phyloP scores from a whole-genome alignment of 164 flowering plant genomes.

The Brasenia schreberi region DNA sequence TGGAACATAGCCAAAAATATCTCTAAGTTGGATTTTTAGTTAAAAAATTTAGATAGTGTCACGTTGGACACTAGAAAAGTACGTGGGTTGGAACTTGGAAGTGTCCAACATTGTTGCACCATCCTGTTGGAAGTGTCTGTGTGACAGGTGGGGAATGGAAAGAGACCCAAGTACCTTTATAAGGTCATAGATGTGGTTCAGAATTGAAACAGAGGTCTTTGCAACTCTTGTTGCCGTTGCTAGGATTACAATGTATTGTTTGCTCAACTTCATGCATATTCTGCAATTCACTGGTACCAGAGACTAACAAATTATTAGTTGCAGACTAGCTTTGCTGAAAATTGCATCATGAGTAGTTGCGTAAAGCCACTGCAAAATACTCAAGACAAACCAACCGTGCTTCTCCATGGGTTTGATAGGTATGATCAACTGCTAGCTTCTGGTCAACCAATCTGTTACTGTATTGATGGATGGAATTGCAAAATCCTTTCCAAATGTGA shows the following conservation, averaged over 20 bases:
- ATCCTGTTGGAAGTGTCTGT: too few relatives aligned
- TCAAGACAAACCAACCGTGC: conserved; percentile 51
- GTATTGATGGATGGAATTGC: too few relatives aligned
- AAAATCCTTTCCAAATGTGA: too few relatives aligned
- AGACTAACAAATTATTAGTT: background rate
- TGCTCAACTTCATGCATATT: background rate
- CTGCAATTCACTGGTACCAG: background rate
- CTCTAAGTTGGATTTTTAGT: too few relatives aligned
- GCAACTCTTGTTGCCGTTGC: too few relatives aligned
- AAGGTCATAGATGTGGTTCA: background rate
- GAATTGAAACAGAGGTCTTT: background rate
- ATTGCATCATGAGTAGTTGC: conserved; percentile 66
- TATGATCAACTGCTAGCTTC: conserved; percentile 5
- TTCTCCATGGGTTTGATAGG: conserved; percentile 96
- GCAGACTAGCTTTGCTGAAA: conserved; percentile 38
- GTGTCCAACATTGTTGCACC: background rate
- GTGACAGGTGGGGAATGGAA: too few relatives aligned
- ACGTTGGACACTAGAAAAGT: too few relatives aligned
- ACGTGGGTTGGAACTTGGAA: too few relatives aligned
- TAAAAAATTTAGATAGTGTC: too few relatives aligned
- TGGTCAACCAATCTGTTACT: too few relatives aligned
- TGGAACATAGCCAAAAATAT: too few relatives aligned
- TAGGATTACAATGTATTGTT: too few relatives aligned
- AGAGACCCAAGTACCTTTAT: background rate
- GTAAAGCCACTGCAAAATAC: conserved; percentile 43